Evolutionary conservation across 176 grass and related monocot species (phyloP), one percentile per base, ranked within the genome.

Genomic region (Calamus simplicifolius): DNA sequence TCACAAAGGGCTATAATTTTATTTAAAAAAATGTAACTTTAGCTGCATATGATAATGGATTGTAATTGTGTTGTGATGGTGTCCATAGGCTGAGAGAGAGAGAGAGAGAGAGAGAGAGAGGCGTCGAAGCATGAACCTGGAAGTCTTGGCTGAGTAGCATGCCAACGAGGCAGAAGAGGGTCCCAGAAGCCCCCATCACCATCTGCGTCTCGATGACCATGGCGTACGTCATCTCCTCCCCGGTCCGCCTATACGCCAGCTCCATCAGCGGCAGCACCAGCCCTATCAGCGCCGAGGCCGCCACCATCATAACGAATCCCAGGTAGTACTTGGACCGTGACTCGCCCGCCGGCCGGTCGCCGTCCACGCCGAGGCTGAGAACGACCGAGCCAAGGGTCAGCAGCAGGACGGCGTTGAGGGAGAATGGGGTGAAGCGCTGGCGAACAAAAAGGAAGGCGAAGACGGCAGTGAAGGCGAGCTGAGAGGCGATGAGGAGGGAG

Each of bases 401-500:
- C 30, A 95, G 68, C 18, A 88, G 48, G 58, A 95, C 75, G 15
- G 89, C 77, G 56, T 95, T 95, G 29, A 72, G 70, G 10, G 89
- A 95, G 78, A 76, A 95, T 0, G 89, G 71, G 0, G 85, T 95
- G 64, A 95, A 81, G 5, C 75, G 70, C 63, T 88, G 72, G 2
- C 78, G 66, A 25, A 68, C 85, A 50, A 95, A 18, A 4, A 82
- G 2, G 81, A 88, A 82, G 2, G 89, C 84, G 60, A 79, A 95
- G 4, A 95, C 23, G 1, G 89, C 85, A 3, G 68, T 95, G 77
- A 95, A 95, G 14, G 75, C 85, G 15, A 95, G 89, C 73, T 95
- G 89, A 54, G 89, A 85, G 15, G 89, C 71, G 12, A 58, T 63
- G 17, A 95, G 78, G 18, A 88, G 89, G 3, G 89, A 85, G 21